These are phyloP conservation scores for Fusarium mundagurra DNA, from an alignment of 2,329 filamentous ascomycete species.

Conservation along the genomic window DNA sequence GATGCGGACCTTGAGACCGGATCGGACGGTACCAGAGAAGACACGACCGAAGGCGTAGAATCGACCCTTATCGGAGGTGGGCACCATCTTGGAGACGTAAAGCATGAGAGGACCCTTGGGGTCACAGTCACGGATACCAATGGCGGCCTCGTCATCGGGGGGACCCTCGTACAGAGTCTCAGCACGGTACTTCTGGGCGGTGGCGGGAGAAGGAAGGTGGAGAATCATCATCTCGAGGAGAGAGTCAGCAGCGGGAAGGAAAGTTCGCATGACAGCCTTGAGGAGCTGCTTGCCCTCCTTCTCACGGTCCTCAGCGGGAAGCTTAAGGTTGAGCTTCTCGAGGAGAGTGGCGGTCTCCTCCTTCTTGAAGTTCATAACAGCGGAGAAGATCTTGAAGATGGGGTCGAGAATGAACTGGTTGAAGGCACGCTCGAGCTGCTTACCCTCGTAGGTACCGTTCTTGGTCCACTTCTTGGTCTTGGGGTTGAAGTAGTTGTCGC, in stretches of 20 bases:
- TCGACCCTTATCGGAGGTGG: constrained; percentile 98
- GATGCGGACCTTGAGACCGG: constrained; percentile 99
- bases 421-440: constrained; percentile 96
- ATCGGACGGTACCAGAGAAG: constrained; percentile 97
- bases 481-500: constrained; percentile 99
- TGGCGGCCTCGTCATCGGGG: constrained; percentile 87
- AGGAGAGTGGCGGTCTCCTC: constrained; percentile 86
- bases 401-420: constrained; percentile 99
- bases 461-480: constrained; percentile 99
- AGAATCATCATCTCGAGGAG: constrained; percentile 99
- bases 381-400: constrained; percentile 98
- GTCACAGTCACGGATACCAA: constrained; percentile 98
- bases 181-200: constrained; percentile 96
- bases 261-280: constrained; percentile 98
- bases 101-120: constrained; percentile 98
- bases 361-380: constrained; percentile 99
- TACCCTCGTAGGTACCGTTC: constrained; percentile 82
- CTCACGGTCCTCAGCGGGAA: constrained; percentile 84
- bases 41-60: constrained; percentile 99
- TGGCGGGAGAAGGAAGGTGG: constrained; percentile 94
- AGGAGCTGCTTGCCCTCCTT: constrained; percentile 98
- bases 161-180: constrained; percentile 99
- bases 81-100: constrained; percentile 99
- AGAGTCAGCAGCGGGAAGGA: constrained; percentile 97
- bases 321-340: constrained; percentile 95